These are phyloP conservation scores for Thielaviopsis punctulata DNA, from an alignment of 2,329 filamentous ascomycete genomes.

Conservation along the genomic window DNA sequence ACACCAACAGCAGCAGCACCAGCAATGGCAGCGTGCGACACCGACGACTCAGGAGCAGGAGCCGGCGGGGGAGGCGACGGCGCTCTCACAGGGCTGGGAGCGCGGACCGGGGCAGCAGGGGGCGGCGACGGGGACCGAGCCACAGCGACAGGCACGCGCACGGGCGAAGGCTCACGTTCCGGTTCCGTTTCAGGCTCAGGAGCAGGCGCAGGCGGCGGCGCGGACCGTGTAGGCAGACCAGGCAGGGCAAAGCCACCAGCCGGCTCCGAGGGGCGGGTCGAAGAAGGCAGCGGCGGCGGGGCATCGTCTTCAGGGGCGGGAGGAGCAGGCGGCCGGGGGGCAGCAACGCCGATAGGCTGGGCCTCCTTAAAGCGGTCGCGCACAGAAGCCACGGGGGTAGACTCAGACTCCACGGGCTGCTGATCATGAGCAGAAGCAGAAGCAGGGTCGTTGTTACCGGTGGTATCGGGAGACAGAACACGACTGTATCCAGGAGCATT, in stretches of 20 bases:
- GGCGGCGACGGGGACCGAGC: slow-evolving; percentile 34
- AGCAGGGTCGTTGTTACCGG: slow-evolving; percentile 29
- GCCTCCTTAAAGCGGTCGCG: slow-evolving; percentile 69
- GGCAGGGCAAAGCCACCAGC: slow-evolving; percentile 64
- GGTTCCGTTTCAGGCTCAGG: slow-evolving; percentile 39
- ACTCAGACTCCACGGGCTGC: slow-evolving; percentile 31
- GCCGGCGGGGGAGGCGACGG: slow-evolving; percentile 12
- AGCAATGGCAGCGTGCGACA: slow-evolving; percentile 8
- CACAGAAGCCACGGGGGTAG: slow-evolving; percentile 53
- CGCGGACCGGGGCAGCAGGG: slow-evolving; percentile 16
- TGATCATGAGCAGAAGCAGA: slow-evolving; percentile 18
- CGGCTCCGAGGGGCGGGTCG: slow-evolving; percentile 42
- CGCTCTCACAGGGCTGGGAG: slow-evolving; percentile 16
- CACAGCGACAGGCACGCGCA: slow-evolving; percentile 75
- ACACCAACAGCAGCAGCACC: slow-evolving; percentile 1
- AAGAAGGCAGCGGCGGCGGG: slow-evolving; percentile 20
- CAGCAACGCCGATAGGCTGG: slow-evolving; percentile 44
- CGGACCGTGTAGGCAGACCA: slow-evolving; percentile 48
- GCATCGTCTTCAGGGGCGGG: slow-evolving; percentile 27
- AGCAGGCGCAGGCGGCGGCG: slow-evolving; percentile 32
- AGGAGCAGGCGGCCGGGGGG: slow-evolving; percentile 20
- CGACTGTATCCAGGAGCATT: slow-evolving; percentile 53
- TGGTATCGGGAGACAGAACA: slow-evolving; percentile 42
- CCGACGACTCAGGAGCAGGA: slow-evolving; percentile 9
- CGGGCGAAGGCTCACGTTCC: slow-evolving; percentile 53